Base-by-base conservation (phyloP, 257 asterid species). In the Voacanga thouarsii region DNA sequence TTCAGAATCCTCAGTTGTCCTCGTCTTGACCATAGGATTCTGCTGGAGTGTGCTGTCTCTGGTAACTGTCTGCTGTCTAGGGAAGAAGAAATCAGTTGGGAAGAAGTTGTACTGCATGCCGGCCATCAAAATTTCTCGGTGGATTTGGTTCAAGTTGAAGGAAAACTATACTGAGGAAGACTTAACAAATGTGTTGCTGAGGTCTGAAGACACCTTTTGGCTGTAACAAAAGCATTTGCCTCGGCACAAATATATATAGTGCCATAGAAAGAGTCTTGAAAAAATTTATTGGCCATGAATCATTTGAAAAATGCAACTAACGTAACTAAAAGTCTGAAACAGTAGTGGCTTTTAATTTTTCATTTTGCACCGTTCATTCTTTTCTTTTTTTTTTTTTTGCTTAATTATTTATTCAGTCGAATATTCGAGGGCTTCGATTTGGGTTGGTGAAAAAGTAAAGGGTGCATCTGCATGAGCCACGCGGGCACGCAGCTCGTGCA, bases 41-140 rank as follows among this genome's bases (percentile, higher is more conserved):
- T 82, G 83, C 63, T 81, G 89, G 51, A 44, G 84, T 43, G 30
- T 18, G 85, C 78, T 79, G 63, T 83, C 85, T n/a, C 83, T 76
- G 67, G 80, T 57, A 21, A 80, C 23, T 81, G 81, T 61, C 24
- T 74, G 83, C 59, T 85, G 88, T 21, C 80, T 80, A 78, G 90
- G 90, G 37, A 83, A 79, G 77, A 83, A 80, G 86, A 89, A 87
- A 79, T 87, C 90, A 23, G 92, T 89, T 37, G 92, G 92, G 79
- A 89, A 89, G 80, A 85, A 89, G 5, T 83, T 85, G 89, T 89
- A 89, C 73, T 86, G 89, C 49, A 86, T 87, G 4, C 92, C 92
- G 44, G 92, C 92, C 92, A 89, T 89, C 80, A 76, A 85, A 80
- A 30, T 69, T 8, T 69, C n/a, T 69, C 26, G 7, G 63, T 21